Percentiles rank a stretch among this genome's conserved stretches.
Evolutionary conservation across 495 filamentous ascomycete genomes (phyloP).

Genomic region (Penicillium nucicola): DNA sequence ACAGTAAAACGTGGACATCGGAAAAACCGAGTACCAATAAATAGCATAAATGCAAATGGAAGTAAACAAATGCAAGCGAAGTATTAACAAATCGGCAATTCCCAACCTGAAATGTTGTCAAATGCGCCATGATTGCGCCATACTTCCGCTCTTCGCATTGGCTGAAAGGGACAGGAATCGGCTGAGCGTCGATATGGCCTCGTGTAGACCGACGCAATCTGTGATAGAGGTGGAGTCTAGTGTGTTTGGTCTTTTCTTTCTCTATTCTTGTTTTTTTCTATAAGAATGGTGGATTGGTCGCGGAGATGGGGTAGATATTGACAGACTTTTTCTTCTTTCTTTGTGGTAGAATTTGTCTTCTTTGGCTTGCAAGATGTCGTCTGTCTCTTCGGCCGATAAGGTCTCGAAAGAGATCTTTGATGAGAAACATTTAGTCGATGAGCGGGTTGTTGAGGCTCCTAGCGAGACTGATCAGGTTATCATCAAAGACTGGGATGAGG

Average conservation of each 20-base stretch:
- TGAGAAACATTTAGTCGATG: constrained; percentile 9
- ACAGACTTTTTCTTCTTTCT: too few relatives aligned
- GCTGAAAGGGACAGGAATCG: too few relatives aligned
- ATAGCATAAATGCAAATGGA: too few relatives aligned
- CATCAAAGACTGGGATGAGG: constrained; percentile 32
- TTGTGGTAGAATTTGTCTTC: background rate
- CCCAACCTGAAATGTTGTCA: background rate
- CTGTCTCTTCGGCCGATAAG: background rate
- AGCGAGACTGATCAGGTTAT: constrained; percentile 19
- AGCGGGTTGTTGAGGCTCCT: constrained; percentile 9
- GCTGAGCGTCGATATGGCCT: constrained; percentile 1
- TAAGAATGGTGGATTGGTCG: background rate
- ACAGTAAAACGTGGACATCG: too few relatives aligned
- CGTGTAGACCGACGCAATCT: constrained; percentile 5
- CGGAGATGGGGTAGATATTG: too few relatives aligned
- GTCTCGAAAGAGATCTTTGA: background rate
- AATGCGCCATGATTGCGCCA: constrained; percentile 22
- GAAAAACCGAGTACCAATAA: too few relatives aligned
- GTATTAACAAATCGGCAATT: background rate
- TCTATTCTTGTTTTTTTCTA: background rate
- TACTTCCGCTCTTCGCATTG: constrained; percentile 8
- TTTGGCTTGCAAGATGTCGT: background rate
- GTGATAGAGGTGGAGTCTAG: background rate
- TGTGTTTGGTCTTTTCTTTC: too few relatives aligned
- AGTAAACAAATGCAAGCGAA: too few relatives aligned